A percentile compares a stretch with the other conserved stretches of the same genome.
Evolutionary conservation across 345 rosid genomes (phyloP).

Genomic region (Eucalyptus fibrosa): DNA sequence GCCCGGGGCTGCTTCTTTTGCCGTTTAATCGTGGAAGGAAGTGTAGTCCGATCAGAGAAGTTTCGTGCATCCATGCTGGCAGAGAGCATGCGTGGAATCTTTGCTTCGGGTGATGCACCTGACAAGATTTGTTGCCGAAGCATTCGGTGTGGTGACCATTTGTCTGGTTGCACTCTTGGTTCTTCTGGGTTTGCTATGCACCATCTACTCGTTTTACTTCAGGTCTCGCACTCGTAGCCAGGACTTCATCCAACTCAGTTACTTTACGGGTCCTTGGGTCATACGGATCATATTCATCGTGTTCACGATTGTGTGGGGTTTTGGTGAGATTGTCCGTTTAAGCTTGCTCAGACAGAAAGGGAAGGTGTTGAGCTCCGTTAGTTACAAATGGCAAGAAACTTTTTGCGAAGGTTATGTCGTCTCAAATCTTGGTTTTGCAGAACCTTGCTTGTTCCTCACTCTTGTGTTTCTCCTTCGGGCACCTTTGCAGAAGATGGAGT

Average conservation of each 20-base stretch:
- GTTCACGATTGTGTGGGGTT: constrained; percentile 77
- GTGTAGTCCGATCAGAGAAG: constrained; percentile 23
- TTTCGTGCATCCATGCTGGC: constrained; percentile 93
- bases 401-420: constrained; percentile 85
- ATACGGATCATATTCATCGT: constrained; percentile 59
- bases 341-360: constrained; percentile 59
- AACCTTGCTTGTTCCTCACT: constrained; percentile 89
- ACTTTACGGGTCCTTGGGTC: constrained; percentile 89
- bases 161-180: constrained; percentile 68
- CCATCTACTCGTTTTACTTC: constrained; percentile 68
- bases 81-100: constrained; percentile 98
- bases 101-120: constrained; percentile 99
- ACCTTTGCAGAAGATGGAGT: constrained; percentile 61
- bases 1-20: constrained; percentile 1
- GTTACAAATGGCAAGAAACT: constrained; percentile 72
- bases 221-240: constrained; percentile 56
- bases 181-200: constrained; percentile 73
- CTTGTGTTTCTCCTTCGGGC: constrained; percentile 84
- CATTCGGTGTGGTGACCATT: constrained; percentile 93
- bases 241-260: constrained; percentile 48
- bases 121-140: constrained; percentile 88
- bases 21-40: constrained; percentile 16
- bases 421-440: constrained; percentile 92
- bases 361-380: constrained; percentile 37
- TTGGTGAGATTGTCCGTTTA: constrained; percentile 72